A percentile compares a stretch with the other conserved stretches of the same genome.
Conservation (phyloP, 768 basidiomycete species). For the Trametes coccinea region DNA sequence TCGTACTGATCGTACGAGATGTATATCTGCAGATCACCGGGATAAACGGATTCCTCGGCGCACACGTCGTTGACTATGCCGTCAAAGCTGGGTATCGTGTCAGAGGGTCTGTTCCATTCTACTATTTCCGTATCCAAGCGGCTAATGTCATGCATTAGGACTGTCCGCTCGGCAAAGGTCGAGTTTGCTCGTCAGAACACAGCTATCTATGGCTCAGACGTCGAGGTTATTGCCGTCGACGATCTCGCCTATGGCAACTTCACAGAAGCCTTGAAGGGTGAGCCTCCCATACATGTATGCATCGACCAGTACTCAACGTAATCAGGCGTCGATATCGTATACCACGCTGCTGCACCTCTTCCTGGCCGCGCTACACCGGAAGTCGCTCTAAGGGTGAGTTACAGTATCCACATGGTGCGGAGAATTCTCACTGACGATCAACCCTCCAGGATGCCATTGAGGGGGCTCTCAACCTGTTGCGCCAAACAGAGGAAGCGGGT, state of each 20-base stretch:
- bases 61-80: slow-evolving; percentile 43
- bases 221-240: slow-evolving; percentile 26
- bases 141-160: slow-evolving; percentile 2
- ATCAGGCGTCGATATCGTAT: slow-evolving; percentile 20
- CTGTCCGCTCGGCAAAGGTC: slow-evolving; percentile 23
- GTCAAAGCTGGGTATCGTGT: slow-evolving; percentile 48
- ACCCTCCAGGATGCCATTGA: slow-evolving; percentile 16
- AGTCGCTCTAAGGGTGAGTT: slow-evolving; percentile 6
- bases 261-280: slow-evolving; percentile 31
- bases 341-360: slow-evolving; percentile 20
- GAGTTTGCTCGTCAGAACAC: slow-evolving; percentile 3
- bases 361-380: not conserved
- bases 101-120: slow-evolving; percentile 38
- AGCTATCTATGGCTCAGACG: slow-evolving; percentile 15
- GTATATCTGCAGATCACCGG: slow-evolving; percentile 38
- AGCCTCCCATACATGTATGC: no score
- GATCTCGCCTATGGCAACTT: slow-evolving; percentile 27
- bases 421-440: no score
- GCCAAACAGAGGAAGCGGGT: slow-evolving; percentile 41
- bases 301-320: not conserved
- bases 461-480: slow-evolving; percentile 37
- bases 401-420: no score
- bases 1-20: no score
- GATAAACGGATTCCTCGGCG: slow-evolving; percentile 43
- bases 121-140: no score